phyloP scores from a whole-genome alignment of 768 basidiomycete genomes.

The Gloeostereum incarnatum region DNA sequence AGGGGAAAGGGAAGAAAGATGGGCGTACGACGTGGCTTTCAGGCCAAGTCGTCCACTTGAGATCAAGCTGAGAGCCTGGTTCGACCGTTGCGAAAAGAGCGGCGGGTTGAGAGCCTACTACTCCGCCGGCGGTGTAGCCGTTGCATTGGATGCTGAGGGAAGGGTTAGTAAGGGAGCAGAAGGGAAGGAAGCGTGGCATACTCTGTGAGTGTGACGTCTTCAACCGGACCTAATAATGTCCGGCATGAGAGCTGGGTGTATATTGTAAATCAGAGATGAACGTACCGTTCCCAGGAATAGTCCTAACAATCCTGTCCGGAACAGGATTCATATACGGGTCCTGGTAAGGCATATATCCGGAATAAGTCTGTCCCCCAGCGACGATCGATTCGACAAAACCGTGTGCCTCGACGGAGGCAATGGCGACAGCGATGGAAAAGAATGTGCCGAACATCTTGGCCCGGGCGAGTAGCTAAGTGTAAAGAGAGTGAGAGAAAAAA shows the following conservation, averaged over 20 bases:
- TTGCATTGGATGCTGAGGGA: conserved; percentile 22
- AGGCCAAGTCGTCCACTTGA: conserved; percentile 35
- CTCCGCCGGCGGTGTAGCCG: conserved; percentile 17
- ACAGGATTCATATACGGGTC: conserved; percentile 25
- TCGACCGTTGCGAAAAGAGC: conserved; percentile 29
- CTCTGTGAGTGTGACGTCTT: conserved; percentile 28
- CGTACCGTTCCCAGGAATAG: conserved; percentile 31
- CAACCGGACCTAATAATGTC: conserved; percentile 21
- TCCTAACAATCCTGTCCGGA: conserved; percentile 29
- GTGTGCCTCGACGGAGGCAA: conserved; percentile 11
- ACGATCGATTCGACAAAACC: conserved; percentile 31
- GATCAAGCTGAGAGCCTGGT: conserved; percentile 25
- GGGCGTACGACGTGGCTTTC: conserved; percentile 16
- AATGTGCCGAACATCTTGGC: no score
- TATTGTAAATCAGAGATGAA: neutral
- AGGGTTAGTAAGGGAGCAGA: neutral
- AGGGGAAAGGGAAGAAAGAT: conserved; percentile 14
- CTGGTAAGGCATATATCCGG: conserved; percentile 27
- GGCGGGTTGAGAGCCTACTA: conserved; percentile 25
- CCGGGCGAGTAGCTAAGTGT: no score
- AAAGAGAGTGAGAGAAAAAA: no score
- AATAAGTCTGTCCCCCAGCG: conserved; percentile 21
- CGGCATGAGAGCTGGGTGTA: neutral
- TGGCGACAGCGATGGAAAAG: no score
- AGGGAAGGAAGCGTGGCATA: conserved; percentile 8